Base-by-base conservation (phyloP, 1,284 basidiomycete species). In the Boletellus deceptivus region DNA sequence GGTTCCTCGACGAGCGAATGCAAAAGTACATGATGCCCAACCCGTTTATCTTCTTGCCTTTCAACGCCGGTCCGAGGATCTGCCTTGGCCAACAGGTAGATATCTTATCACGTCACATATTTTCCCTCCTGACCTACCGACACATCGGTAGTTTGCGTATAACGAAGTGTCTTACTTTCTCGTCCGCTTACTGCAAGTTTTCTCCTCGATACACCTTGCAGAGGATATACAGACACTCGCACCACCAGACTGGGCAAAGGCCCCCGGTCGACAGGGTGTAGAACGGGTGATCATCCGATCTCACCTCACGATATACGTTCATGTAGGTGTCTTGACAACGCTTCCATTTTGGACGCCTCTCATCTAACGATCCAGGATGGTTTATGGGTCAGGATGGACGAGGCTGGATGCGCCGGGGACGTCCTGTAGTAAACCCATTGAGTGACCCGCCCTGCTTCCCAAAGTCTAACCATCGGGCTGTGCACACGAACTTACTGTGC, bases 291-390 rank as follows among this genome's bases (percentile, higher is more conserved):
- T 67, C 7, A 36, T 69, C n/a, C 53, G 56, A 57, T 59, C 68
- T 44, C 79, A 83, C 59, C 62, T 85, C 43, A 84, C 83, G 3
- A 72, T 80, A 69, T 83, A 79, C 60, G 65, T 70, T 13, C 57
- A 70, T 9, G 68, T 69, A 44, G 54, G 66, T 56, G 22, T 24
- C 8, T 1, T 22, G 18, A 16, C 11, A n/a, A 8, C 16, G 18
- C 7, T 31, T 10, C 20, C 20, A 16, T 27, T 24, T 6, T 20
- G 47, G 24, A 14, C 24, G 0, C 35, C 27, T 24, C 34, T 53
- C 13, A 49, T 18, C 4, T 18, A 17, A 10, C 22, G 17, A 17
- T 38, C 6, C 14, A 58, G 57, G 48, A 60, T 4, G 57, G 57
- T 22, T 37, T 58, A 33, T 58, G 57, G 59, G 56, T 58, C 37